A percentile compares a stretch with the other conserved stretches of the same genome.
phyloP scores from a whole-genome alignment of 345 rosid species.

The Kandelia obovata region DNA sequence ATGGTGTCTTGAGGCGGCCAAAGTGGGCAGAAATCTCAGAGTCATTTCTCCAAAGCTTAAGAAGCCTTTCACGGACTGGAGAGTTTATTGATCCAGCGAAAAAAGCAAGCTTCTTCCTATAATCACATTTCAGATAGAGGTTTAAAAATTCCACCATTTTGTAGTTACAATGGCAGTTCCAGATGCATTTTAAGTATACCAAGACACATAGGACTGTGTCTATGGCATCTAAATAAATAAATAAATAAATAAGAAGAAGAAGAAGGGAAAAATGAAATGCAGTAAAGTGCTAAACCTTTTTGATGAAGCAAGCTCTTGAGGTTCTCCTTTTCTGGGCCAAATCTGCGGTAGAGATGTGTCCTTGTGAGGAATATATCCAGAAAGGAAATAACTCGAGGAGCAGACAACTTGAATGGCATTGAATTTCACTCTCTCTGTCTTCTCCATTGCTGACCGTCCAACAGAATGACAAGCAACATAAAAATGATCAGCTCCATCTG shows the following conservation, averaged over 20 bases:
- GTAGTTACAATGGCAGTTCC: neutral
- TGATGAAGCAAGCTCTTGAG: constrained; percentile 36
- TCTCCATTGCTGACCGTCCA: constrained; percentile 49
- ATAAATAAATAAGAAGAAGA: too few species aligned
- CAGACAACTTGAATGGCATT: constrained; percentile 62
- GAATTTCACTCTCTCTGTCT: constrained; percentile 34
- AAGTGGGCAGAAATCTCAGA: constrained; percentile 42
- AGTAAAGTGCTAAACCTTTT: constrained; percentile 36
- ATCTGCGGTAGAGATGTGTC: constrained; percentile 58
- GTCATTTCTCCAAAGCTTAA: constrained; percentile 49
- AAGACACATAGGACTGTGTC: neutral
- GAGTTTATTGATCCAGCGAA: constrained; percentile 56
- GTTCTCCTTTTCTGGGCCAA: constrained; percentile 59
- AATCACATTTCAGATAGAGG: neutral
- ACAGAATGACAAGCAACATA: constrained; percentile 61
- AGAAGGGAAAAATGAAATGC: neutral
- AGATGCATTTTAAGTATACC: neutral
- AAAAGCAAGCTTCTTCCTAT: constrained; percentile 57
- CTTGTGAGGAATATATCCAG: constrained; percentile 53
- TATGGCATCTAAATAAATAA: too few species aligned
- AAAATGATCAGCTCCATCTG: constrained; percentile 62
- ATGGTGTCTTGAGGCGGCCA: constrained; percentile 52
- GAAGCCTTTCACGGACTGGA: constrained; percentile 50
- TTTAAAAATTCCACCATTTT: constrained; percentile 1
- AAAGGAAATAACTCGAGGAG: constrained; percentile 54